Base-by-base conservation (phyloP, 2,329 filamentous ascomycete species). In the Colletotrichum horii region DNA sequence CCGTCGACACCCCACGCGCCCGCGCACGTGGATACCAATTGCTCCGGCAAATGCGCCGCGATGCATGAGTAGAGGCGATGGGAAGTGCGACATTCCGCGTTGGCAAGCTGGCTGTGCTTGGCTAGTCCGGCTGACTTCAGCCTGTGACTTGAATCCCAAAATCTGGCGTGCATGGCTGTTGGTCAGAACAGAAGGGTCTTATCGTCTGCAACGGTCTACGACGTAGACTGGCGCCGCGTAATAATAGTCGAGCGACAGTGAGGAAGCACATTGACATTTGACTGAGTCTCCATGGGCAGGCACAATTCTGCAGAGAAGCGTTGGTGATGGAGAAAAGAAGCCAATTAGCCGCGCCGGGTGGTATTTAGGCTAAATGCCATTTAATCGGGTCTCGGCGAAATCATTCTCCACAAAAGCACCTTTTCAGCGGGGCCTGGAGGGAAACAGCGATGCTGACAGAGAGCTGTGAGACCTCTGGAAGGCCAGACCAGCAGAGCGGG, bases 361-460 rank as follows among this genome's bases (percentile, higher is more conserved):
- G 65, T 15, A 60, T 76, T 77, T 65, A 77, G 76, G 76, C 74
- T 77, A 74, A 77, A 77, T 74, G 36, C 22, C 30, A 70, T 69
- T 61, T 68, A 67, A 61, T 65, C 60, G 74, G 73, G 74, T 62
- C 66, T 55, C 58, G 36, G 66, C 60, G 36, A 62, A 70, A 75
- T 76, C 60, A 70, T 66, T 71, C 66, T 55, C 65, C 60, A 56
- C 22, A 34, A 30, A 30, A 65, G 7, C 30, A 16, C 34, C 15
- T 60, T 32, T 66, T 2, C 24, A 52, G 70, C 26, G 32, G 64
- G 56, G n/a, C 64, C 9, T 61, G 12, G 9, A 55, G 60, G 26
- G 48, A 71, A 38, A 48, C 15, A 60, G 62, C 62, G 32, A 66
- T n/a, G 28, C 28, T 71, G 43, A 36, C 26, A 19, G 43, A 69